Percentiles rank a stretch among this genome's conserved stretches.
These are phyloP conservation scores for Brasilioporus rufonigricans DNA, from an alignment of 768 basidiomycete species.

Conservation along the genomic window DNA sequence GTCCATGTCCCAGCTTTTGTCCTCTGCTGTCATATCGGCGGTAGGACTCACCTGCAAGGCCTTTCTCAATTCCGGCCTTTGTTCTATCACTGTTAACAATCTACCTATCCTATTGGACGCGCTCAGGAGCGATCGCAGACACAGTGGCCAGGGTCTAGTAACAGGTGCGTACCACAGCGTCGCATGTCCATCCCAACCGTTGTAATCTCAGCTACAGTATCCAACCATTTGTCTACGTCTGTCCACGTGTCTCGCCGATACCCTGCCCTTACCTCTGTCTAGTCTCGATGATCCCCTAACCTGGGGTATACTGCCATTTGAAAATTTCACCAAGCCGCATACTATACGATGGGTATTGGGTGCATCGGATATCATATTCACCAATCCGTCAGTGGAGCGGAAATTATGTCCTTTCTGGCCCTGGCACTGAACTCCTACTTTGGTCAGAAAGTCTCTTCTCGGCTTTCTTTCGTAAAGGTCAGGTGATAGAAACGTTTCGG, in stretches of 20 bases:
- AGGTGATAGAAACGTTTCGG: constrained; percentile 89
- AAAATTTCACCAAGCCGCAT: constrained; percentile 54
- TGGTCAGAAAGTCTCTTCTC: constrained; percentile 66
- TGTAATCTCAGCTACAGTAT: constrained; percentile 48
- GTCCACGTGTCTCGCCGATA: constrained; percentile 24
- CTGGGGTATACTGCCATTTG: constrained; percentile 83
- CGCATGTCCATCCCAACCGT: constrained; percentile 1
- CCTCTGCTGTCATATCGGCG: constrained; percentile 57
- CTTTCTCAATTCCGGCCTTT: constrained; percentile 65
- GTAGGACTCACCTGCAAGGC: constrained; percentile 80
- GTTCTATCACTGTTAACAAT: constrained; percentile 69
- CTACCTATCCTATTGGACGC: constrained; percentile 62
- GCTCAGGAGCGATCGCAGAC: constrained; percentile 47
- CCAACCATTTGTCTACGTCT: constrained; percentile 93
- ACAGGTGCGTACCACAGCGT: constrained; percentile 52
- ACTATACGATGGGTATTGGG: constrained; percentile 90
- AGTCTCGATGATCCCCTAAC: constrained; percentile 80
- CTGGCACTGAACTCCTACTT: constrained; percentile 14
- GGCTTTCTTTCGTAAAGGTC: constrained; percentile 83
- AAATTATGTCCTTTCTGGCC: background rate
- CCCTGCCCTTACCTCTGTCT: constrained; percentile 7
- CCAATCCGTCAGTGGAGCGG: constrained; percentile 65
- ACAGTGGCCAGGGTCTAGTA: constrained; percentile 59
- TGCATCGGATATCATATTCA: constrained; percentile 92
- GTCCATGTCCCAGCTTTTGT: constrained; percentile 45